These are phyloP conservation scores for Fusarium verticillioides DNA, from an alignment of 2,329 filamentous ascomycete genomes.

Conservation along the genomic window DNA sequence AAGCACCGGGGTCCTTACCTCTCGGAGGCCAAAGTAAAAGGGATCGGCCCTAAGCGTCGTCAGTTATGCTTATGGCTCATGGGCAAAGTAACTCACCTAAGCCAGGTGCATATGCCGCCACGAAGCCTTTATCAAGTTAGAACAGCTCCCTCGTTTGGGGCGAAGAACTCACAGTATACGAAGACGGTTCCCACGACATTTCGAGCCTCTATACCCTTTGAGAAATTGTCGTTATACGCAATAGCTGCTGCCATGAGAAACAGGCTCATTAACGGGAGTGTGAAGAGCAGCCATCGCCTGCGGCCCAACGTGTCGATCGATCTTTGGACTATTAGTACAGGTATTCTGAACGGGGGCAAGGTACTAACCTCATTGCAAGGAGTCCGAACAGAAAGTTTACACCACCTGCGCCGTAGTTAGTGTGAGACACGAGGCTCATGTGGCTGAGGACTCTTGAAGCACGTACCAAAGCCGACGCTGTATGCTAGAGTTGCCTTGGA, in stretches of 20 bases:
- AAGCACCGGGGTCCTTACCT: too few species aligned
- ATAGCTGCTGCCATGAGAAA: background rate
- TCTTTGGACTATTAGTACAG: background rate
- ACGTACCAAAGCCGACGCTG: background rate
- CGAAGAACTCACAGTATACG: background rate
- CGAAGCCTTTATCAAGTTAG: background rate
- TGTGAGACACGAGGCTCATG: too few species aligned
- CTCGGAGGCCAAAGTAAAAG: too few species aligned
- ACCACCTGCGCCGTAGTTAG: background rate
- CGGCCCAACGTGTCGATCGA: background rate
- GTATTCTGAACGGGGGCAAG: too few species aligned
- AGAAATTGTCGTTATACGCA: background rate
- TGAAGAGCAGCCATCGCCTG: background rate
- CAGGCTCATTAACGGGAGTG: background rate
- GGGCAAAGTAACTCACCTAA: background rate
- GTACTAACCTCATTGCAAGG: background rate
- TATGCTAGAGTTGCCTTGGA: background rate
- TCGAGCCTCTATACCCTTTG: background rate
- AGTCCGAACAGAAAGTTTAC: background rate
- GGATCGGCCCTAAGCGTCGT: too few species aligned
- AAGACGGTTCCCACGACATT: background rate
- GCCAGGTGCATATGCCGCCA: background rate
- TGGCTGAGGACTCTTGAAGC: background rate
- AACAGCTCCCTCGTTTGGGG: background rate
- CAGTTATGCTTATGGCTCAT: too few species aligned